Conservation (phyloP, 208 protist genomes). For the Dictyostelium gargantuum region DNA sequence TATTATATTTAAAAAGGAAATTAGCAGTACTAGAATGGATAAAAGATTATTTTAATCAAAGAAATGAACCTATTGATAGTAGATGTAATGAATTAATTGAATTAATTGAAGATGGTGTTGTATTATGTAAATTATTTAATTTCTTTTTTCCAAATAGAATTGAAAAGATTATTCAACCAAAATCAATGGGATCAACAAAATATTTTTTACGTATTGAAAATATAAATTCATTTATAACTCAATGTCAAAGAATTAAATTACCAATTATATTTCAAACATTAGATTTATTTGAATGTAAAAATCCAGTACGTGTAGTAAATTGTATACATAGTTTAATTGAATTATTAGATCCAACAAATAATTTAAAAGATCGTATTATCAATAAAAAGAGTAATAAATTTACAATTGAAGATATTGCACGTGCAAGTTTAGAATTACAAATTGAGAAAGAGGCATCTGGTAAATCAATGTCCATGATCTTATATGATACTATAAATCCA, state of each 20-base stretch:
- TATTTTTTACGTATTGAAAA: conserved; percentile 49
- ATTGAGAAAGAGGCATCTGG: not conserved
- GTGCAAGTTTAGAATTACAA: conserved; percentile 17
- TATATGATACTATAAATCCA: not conserved
- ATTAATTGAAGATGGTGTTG: conserved; percentile 25
- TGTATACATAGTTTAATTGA: conserved; percentile 13
- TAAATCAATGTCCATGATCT: not conserved
- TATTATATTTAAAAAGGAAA: conserved; percentile 25
- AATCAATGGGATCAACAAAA: not conserved
- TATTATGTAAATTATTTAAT: conserved; percentile 35
- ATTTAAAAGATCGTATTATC: not conserved
- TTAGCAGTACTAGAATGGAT: conserved; percentile 45
- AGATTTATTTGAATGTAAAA: conserved; percentile 58
- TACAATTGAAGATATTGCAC: conserved; percentile 6
- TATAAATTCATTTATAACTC: conserved; percentile 11
- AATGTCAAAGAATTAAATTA: conserved; percentile 8
- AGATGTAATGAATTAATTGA: not conserved
- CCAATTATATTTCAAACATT: conserved; percentile 44
- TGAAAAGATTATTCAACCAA: conserved; percentile 41
- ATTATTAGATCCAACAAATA: not conserved
- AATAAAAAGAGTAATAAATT: conserved; percentile 47
- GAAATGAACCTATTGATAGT: not conserved
- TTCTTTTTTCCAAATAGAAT: conserved; percentile 5
- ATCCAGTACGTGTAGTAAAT: conserved; percentile 16
- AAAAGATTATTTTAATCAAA: conserved; percentile 5